Conservation (phyloP, 2,329 filamentous ascomycete species). For the Allantophomopsis cytisporea region DNA sequence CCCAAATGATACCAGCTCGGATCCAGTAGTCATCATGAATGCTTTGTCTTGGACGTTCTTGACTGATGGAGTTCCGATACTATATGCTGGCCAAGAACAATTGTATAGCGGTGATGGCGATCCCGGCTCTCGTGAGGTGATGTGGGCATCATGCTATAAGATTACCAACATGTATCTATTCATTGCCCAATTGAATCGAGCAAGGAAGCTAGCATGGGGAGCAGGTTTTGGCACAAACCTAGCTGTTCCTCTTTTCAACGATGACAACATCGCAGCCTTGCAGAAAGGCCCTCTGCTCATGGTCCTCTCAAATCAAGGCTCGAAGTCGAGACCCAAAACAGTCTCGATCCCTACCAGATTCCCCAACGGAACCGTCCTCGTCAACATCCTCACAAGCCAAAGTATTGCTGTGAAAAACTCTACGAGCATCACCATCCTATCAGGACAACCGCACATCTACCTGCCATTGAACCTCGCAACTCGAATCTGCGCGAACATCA, state of each 20-base stretch:
- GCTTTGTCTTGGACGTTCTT: slow-evolving; percentile 30
- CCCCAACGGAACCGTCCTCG: slow-evolving; percentile 4
- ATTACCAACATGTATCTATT: slow-evolving; percentile 5
- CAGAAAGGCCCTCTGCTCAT: slow-evolving; percentile 7
- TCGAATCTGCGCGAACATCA: too few species aligned
- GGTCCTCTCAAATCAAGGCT: slow-evolving; percentile 6
- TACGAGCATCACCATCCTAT: slow-evolving; percentile 1
- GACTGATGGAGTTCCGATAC: slow-evolving; percentile 29
- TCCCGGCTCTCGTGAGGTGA: slow-evolving; percentile 1
- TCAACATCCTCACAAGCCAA: slow-evolving; percentile 5
- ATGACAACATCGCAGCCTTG: slow-evolving; percentile 1
- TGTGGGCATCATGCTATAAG: slow-evolving; percentile 1
- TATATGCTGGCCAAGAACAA: slow-evolving; percentile 1
- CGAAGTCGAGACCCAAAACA: slow-evolving; percentile 1
- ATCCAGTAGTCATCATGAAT: not conserved
- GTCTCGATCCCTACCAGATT: slow-evolving; percentile 4
- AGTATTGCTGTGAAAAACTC: slow-evolving; percentile 4
- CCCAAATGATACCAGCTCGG: slow-evolving; percentile 9
- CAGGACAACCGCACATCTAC: too few species aligned
- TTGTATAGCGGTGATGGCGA: not conserved
- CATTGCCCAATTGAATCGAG: slow-evolving; percentile 4
- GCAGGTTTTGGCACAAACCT: slow-evolving; percentile 6
- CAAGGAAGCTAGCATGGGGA: slow-evolving; percentile 6
- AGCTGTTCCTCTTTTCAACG: slow-evolving; percentile 1
- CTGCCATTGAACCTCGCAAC: too few species aligned